Evolutionary conservation across 1,284 basidiomycete species (phyloP), one percentile per base, ranked within the genome.

Genomic region (Ustilago lituana): DNA sequence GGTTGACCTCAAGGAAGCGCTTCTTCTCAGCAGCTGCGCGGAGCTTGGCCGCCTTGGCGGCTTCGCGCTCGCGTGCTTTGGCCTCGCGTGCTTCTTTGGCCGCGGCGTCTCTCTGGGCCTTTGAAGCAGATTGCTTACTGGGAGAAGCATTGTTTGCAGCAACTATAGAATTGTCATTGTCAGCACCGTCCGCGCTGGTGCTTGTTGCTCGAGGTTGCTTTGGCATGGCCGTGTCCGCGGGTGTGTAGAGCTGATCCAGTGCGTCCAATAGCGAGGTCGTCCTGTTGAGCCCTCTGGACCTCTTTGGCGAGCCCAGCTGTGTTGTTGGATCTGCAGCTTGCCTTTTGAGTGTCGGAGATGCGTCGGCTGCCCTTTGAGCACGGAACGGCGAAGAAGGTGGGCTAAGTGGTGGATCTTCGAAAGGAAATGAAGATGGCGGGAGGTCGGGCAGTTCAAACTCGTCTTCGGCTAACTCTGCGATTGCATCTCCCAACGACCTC

Each of bases 1-100:
- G 63, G 33, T 73, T 73, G 20, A 43, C 71, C 33, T 73, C 62
- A n/a, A 48, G 41, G 35, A 68, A 69, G 2, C 59, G 51, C 48
- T 66, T 73, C 47, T 63, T 69, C 11, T 65, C 58, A 1, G 58
- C 53, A 9, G 49, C 50, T 0, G 40, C 39, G 11, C 32, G 50
- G 6, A 37, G 44, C 22, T 69, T 69, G 44, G 43, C 47, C 10
- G 48, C 46, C 40, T 73, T 66, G 47, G 39, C 58, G 1, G 44
- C 43, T 51, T 71, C 54, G 10, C 68, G 49, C 20, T 66, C 47
- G 20, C 58, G 47, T 3, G 58, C 50, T 35, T 66, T 71, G 22
- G 44, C 58, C 35, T 62, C 51, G 7, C 58, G 57, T 5, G 57
- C 49, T 39, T 61, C 32, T n/a, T 50, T 55, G 4, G 54, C 49